Conservation (phyloP, 192 early-diverging fungal species). For the Allomyces macrogynus region DNA sequence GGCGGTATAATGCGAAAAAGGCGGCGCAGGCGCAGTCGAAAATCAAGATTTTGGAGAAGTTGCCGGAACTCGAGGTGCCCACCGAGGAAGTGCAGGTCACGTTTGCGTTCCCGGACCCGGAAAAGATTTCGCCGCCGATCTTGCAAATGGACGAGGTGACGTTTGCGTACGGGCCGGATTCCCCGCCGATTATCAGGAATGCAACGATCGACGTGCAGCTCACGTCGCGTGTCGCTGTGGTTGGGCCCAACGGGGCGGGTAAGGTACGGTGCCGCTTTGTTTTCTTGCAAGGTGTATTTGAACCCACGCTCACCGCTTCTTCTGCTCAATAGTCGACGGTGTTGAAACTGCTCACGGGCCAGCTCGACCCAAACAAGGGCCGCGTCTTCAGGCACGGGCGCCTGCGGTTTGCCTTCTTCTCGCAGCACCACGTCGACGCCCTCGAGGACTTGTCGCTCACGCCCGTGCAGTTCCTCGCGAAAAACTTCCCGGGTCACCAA, state of each 20-base stretch:
- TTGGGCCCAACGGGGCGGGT: slow-evolving; percentile 96
- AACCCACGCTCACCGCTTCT: no score
- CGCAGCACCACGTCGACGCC: slow-evolving; percentile 96
- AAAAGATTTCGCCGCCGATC: slow-evolving; percentile 86
- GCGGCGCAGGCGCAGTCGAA: slow-evolving; percentile 92
- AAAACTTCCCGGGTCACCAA: slow-evolving; percentile 67
- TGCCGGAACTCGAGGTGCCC: slow-evolving; percentile 75
- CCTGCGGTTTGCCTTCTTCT: slow-evolving; percentile 81
- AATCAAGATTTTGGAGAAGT: slow-evolving; percentile 94
- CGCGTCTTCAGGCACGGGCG: slow-evolving; percentile 78
- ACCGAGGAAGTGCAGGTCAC: slow-evolving; percentile 54
- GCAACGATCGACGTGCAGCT: slow-evolving; percentile 89
- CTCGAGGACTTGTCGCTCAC: slow-evolving; percentile 56
- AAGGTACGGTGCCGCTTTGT: not conserved
- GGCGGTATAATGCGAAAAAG: slow-evolving; percentile 96
- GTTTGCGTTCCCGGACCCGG: slow-evolving; percentile 89
- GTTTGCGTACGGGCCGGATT: slow-evolving; percentile 64
- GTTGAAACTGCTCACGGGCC: slow-evolving; percentile 73
- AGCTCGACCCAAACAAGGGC: slow-evolving; percentile 58
- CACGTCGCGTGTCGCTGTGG: slow-evolving; percentile 90
- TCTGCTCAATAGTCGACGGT: slow-evolving; percentile 51
- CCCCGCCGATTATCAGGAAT: slow-evolving; percentile 51
- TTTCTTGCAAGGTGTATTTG: no score
- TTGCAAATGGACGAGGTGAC: slow-evolving; percentile 79
- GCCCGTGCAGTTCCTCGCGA: slow-evolving; percentile 71